Evolutionary conservation across 306 rosid species (phyloP).

Genomic region (Dryas alaskensis): DNA sequence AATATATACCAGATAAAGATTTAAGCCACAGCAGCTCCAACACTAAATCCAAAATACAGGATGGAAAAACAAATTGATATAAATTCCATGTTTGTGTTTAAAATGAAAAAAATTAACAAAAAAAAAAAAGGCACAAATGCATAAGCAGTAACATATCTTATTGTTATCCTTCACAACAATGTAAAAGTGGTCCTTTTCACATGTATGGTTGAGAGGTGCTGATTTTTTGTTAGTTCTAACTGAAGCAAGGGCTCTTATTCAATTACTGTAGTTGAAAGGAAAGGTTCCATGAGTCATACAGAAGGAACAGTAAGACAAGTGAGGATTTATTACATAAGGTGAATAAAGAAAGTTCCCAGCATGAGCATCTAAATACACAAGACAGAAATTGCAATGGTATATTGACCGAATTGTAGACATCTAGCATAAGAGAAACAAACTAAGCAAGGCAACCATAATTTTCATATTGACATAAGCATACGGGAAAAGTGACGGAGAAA

Average conservation of each 20-base stretch:
- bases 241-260: no score
- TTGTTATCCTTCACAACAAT: no score
- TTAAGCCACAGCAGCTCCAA: background rate
- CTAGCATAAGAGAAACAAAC: slow-evolving; percentile 16
- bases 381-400: slow-evolving; percentile 1
- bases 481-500: background rate
- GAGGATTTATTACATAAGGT: no score
- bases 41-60: background rate
- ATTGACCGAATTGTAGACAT: slow-evolving; percentile 10
- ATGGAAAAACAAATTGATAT: background rate
- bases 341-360: background rate
- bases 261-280: no score
- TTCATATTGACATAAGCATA: background rate
- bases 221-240: no score
- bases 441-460: background rate
- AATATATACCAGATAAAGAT: background rate
- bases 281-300: no score
- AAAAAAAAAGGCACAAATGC: background rate
- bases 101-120: no score
- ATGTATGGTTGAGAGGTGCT: no score
- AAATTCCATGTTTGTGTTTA: background rate
- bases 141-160: background rate
- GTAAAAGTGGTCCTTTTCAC: no score
- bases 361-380: background rate
- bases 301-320: no score